Evolutionary conservation across 345 rosid species (phyloP).

Genomic region (Pugionium cornutum): DNA sequence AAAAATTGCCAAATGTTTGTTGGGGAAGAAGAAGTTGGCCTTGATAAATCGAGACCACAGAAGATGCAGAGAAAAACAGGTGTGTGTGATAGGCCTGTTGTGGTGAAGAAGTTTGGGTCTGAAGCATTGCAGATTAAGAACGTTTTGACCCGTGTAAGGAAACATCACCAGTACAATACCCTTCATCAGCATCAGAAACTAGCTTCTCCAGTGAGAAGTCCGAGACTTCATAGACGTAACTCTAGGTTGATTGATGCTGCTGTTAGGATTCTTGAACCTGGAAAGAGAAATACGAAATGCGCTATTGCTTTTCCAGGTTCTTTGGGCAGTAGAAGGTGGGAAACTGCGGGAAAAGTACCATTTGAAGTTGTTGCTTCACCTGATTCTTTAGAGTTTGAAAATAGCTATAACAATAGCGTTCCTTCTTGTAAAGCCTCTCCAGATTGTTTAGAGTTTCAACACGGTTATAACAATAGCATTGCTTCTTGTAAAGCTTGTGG

Average conservation of each 20-base stretch:
- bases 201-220: conserved; percentile 66
- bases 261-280: conserved; percentile 82
- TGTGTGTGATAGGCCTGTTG: conserved; percentile 51
- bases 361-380: conserved; percentile 36
- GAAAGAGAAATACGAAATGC: conserved; percentile 60
- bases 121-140: conserved; percentile 80
- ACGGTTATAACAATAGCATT: conserved; percentile 24
- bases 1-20: conserved; percentile 21
- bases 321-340: conserved; percentile 23
- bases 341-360: conserved; percentile 37
- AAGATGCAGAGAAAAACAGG: conserved; percentile 78
- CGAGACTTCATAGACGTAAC: conserved; percentile 51
- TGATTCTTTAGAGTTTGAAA: conserved; percentile 8
- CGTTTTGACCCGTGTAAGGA: conserved; percentile 63
- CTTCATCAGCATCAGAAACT: conserved; percentile 59
- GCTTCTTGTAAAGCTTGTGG: conserved; percentile 71
- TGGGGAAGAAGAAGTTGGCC: conserved; percentile 30
- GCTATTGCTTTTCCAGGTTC: conserved; percentile 54
- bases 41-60: conserved; percentile 64
- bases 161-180: conserved; percentile 51
- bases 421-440: conserved; percentile 53
- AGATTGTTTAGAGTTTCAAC: conserved; percentile 25
- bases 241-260: conserved; percentile 87
- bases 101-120: conserved; percentile 69
- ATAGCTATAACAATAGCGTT: neutral